Evolutionary conservation across 2,329 filamentous ascomycete species (phyloP).

Genomic region (Calonectria montana): DNA sequence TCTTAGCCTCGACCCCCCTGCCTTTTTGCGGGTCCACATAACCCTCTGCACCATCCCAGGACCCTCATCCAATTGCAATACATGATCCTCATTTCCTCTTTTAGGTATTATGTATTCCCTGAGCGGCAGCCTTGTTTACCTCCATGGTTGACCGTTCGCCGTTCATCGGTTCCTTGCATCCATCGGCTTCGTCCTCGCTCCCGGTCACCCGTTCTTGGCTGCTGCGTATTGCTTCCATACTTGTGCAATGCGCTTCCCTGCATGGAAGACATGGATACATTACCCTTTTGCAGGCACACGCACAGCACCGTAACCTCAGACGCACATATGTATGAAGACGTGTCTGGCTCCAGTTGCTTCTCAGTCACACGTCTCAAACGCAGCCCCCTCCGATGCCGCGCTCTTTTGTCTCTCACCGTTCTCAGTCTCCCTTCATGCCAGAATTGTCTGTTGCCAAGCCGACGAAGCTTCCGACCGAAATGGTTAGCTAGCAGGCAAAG

Average conservation of each 20-base stretch:
- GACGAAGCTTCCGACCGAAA: background rate
- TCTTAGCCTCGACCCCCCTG: background rate
- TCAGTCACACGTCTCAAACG: background rate
- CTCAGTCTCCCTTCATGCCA: background rate
- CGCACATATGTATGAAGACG: conserved; percentile 4
- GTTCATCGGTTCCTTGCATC: conserved; percentile 36
- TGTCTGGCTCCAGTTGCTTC: conserved; percentile 1
- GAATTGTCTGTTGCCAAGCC: background rate
- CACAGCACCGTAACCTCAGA: background rate
- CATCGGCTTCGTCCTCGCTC: conserved; percentile 23
- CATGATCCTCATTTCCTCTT: conserved; percentile 20
- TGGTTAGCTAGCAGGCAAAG: background rate
- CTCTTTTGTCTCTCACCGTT: background rate
- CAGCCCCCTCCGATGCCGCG: background rate
- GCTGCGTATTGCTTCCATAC: background rate
- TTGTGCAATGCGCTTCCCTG: background rate
- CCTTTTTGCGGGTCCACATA: background rate
- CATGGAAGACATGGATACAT: background rate
- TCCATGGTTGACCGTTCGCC: conserved; percentile 25
- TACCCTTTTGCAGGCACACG: background rate
- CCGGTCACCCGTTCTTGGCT: conserved; percentile 8
- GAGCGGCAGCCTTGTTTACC: background rate
- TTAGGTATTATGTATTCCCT: background rate
- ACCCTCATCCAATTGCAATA: conserved; percentile 37
- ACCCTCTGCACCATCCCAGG: background rate